Base-by-base conservation (phyloP, 441 rosid genomes). In the Gossypium gossypioides region DNA sequence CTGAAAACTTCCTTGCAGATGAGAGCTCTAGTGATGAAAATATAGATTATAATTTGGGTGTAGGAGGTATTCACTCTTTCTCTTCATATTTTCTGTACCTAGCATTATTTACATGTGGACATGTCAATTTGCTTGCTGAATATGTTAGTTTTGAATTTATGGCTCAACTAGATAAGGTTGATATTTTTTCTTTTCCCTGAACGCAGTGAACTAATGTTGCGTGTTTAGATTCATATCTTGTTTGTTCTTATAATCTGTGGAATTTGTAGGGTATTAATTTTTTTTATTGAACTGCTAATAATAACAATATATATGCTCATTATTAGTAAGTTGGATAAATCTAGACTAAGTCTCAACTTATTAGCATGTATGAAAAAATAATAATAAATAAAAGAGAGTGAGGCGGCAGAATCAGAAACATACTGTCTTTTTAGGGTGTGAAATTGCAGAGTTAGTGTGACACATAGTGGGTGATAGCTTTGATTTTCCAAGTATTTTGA, bases 11-110 rank as follows among this genome's bases (percentile, higher is more conserved):
- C 80, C 76, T 80, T 74, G 89, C 86, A 44, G 98, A 91, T 83
- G 95, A 91, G 75, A 87, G 91, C 84, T 96, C 97, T 16, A 93
- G 99, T 79, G 98, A 96, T 80, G 99, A 96, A 85, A 93, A 93
- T 77, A 73, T 87, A 66, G 99, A 91, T 74, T 84, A 77, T 76
- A 93, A 90, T 79, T 82, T 81, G 65, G 81, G 84, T 73, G 76
- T 73, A 21, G 97, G 96, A 87, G 99, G 99, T 96, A 86, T 58
- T 73, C 73, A 27, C 52, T 69, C 34, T 44, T 71, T 73, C 58
- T 63, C 74, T 70, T 60, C 71, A 37, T 48, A 67, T 60, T 21
- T 72, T 68, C 48, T 27, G 48, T 74, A 52, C 34, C 61, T 57
- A 21, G 56, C 72, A 77, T 37, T 74, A 73, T 9, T 48, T 18